Base-by-base conservation (phyloP, 257 asterid genomes). In the Nicotiana sylvestris region DNA sequence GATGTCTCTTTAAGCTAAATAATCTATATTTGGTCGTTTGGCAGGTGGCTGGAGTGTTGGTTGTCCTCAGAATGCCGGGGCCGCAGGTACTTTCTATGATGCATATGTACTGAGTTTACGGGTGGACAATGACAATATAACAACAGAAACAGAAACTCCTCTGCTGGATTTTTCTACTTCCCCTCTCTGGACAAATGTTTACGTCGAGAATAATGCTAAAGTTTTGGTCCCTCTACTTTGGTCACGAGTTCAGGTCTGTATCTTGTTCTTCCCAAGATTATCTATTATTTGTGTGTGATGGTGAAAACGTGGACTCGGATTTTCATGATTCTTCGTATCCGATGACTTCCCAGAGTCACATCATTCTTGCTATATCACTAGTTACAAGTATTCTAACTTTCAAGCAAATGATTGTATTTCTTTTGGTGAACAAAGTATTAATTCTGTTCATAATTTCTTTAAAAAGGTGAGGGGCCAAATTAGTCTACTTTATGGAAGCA, bases 81-180 rank as follows among this genome's bases (percentile, higher is more conserved):
- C 98, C n/a, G 98, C 99, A 55, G 99, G 99, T 82, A 95, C 99
- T 87, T 94, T 94, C 86, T 94, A 92, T 70, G 99, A 95, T 90
- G 97, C 94, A 83, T 91, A 91, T 77, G 95, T 94, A 53, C 87
- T 95, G 92, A 95, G 99, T 88, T 90, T 95, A 86, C 91, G 99
- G 83, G 98, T 95, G 74, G 89, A 90, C 90, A 95, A 94, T 83
- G 96, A 91, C 81, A 94, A 95, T 86, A 81, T 93, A 80, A 94
- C 98, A 69, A 93, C 99, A 51, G 97, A 95, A 89, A 94, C 99
- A 27, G 99, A 95, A 89, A 95, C 99, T 81, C 99, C 99, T 70
- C 87, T 95, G 87, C 91, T 95, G 87, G 96, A 91, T 87, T 95
- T 95, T 89, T 94, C 99, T 61, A 94, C 94, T 82, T 94, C 93